Base-by-base conservation (phyloP, 257 asterid genomes). In the Nicotiana benthamiana region DNA sequence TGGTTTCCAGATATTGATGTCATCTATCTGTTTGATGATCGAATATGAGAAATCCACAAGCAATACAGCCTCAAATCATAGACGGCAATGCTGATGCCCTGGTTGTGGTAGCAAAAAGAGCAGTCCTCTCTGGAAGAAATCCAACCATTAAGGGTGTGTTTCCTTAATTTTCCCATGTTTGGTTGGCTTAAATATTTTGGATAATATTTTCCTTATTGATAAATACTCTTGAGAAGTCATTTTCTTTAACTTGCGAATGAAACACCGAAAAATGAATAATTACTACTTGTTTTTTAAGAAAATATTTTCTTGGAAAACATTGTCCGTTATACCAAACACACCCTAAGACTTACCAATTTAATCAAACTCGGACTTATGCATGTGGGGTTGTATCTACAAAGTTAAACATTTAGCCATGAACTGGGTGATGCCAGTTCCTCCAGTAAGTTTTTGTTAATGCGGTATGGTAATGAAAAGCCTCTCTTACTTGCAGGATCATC, bases 11-110 rank as follows among this genome's bases (percentile, higher is more conserved):
- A n/a, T n/a, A n/a, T n/a, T n/a, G n/a, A n/a, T n/a, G n/a, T n/a
- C n/a, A n/a, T 87, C 86, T 90, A 90, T 83, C 93, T 90, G 0
- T 90, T 90, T 30, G 64, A 89, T 1, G 91, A 91, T 59, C 81
- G 61, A 22, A 77, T 88, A 4, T 68, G 84, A 6, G 86, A 28
- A 90, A 89, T 54, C 28, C 67, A 13, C 36, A 60, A 54, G 66
- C 91, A 0, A 22, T 75, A 3, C 89, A 90, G 79, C 91, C 89
- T 2, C 90, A 89, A 82, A 89, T 89, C 64, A 11, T 85, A 46
- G 85, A 90, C 57, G 82, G 84, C 66, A 87, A 90, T 54, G 75
- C n/a, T 17, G 91, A 92, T 30, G 91, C 81, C 4, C 89, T 90
- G 9, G 62, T 90, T 16, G 75, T 86, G 17, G 91, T 89, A 83